These are phyloP conservation scores for Stevia rebaudiana DNA, from an alignment of 140 eudicot species.

Conservation along the genomic window DNA sequence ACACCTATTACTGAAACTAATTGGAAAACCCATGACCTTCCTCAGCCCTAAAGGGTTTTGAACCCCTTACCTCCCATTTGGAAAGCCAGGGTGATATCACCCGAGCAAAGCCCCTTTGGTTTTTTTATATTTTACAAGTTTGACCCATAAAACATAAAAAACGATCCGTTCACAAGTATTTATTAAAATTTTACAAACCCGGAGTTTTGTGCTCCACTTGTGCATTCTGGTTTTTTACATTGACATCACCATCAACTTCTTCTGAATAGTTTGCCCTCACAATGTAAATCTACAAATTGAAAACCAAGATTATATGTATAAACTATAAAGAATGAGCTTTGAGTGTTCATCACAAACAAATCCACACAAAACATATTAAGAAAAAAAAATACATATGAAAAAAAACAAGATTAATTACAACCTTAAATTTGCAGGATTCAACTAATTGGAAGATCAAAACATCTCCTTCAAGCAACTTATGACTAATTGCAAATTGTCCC, in stretches of 20 bases:
- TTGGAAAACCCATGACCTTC: no score
- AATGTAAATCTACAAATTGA: constrained; percentile 64
- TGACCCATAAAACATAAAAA: background rate
- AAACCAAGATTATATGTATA: background rate
- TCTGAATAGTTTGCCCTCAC: constrained; percentile 47
- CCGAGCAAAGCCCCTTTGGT: no score
- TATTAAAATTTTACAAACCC: constrained; percentile 43
- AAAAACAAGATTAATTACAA: constrained; percentile 17
- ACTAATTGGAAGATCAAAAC: constrained; percentile 66
- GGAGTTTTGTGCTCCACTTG: constrained; percentile 29
- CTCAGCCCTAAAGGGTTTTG: no score
- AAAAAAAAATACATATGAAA: background rate
- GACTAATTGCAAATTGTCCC: constrained; percentile 56
- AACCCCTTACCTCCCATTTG: no score
- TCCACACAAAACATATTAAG: background rate
- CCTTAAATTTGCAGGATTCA: constrained; percentile 64
- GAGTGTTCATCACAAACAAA: background rate
- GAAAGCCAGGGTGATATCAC: no score
- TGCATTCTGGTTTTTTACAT: constrained; percentile 32
- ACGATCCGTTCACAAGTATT: background rate
- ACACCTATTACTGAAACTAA: no score
- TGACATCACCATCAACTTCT: constrained; percentile 51
- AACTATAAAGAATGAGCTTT: background rate
- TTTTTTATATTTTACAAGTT: no score
- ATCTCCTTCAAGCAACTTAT: constrained; percentile 72